A percentile compares a stretch with the other conserved stretches of the same genome.
phyloP scores from a whole-genome alignment of 352 stramenopile species.

The Globisporangium megalacanthum region DNA sequence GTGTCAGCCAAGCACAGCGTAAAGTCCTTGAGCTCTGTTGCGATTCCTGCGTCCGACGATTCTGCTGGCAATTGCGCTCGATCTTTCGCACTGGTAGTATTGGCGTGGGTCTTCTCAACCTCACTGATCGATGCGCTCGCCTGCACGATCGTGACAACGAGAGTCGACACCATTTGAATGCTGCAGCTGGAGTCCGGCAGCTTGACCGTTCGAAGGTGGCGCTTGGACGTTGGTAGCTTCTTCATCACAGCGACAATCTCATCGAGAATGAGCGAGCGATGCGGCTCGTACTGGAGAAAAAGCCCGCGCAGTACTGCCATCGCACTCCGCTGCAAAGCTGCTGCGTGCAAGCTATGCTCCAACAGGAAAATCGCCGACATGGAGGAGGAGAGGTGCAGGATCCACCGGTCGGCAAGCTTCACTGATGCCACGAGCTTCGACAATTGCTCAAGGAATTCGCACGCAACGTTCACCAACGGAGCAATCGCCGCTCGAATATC shows the following conservation, averaged over 20 bases:
- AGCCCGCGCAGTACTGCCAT: constrained; percentile 54
- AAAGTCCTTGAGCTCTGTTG: constrained; percentile 11
- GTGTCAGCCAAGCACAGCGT: constrained; percentile 25
- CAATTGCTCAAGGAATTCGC: constrained; percentile 71
- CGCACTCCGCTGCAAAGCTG: constrained; percentile 56
- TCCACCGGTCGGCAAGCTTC: constrained; percentile 75
- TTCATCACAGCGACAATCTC: constrained; percentile 73
- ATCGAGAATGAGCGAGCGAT: constrained; percentile 57
- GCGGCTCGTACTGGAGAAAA: constrained; percentile 56
- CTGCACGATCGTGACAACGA: constrained; percentile 64
- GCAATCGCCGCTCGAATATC: constrained; percentile 43
- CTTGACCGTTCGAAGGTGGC: constrained; percentile 64
- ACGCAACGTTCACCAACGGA: constrained; percentile 52
- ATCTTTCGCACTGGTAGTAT: constrained; percentile 3
- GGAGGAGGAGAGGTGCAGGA: constrained; percentile 61
- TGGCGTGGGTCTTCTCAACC: constrained; percentile 7
- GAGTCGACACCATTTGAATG: constrained; percentile 67
- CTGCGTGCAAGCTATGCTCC: constrained; percentile 54
- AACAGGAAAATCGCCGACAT: constrained; percentile 70
- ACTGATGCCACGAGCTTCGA: constrained; percentile 48
- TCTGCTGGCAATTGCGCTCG: constrained; percentile 17
- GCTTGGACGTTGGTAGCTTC: constrained; percentile 70
- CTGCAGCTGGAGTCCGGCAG: constrained; percentile 36
- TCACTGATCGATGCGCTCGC: constrained; percentile 23
- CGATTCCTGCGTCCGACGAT: constrained; percentile 14